Percentiles rank a stretch among this genome's conserved stretches.
These are phyloP conservation scores for Nepenthes alata DNA, from an alignment of 179 eudicot species.

Conservation along the genomic window DNA sequence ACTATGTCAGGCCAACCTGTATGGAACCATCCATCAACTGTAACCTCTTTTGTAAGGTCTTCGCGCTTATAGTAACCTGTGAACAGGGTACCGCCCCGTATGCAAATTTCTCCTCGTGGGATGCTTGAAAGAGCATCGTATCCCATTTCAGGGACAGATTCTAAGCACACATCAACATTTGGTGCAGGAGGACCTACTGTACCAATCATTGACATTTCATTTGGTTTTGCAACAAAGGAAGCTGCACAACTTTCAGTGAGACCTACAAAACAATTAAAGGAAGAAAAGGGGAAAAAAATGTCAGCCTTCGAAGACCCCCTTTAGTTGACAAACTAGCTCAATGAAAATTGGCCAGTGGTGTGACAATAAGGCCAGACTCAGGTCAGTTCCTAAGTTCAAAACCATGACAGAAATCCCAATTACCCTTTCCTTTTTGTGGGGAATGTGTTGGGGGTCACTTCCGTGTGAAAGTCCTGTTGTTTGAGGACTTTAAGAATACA, in stretches of 20 bases:
- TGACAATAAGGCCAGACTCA: background rate
- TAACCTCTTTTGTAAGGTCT: slow-evolving; percentile 70
- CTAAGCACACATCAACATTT: slow-evolving; percentile 63
- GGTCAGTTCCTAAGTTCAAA: background rate
- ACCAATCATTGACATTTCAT: slow-evolving; percentile 70
- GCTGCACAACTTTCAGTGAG: slow-evolving; percentile 95
- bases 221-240: slow-evolving; percentile 61
- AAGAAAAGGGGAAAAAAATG: background rate
- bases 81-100: slow-evolving; percentile 66
- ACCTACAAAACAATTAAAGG: slow-evolving; percentile 24
- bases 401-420: too few species aligned
- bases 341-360: background rate
- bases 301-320: slow-evolving; percentile 1
- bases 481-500: too few species aligned
- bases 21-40: slow-evolving; percentile 84
- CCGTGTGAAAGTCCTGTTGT: too few species aligned
- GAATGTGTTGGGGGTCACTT: too few species aligned
- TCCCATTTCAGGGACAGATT: slow-evolving; percentile 94
- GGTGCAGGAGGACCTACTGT: slow-evolving; percentile 96
- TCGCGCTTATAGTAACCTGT: slow-evolving; percentile 76
- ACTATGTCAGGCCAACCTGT: slow-evolving; percentile 38
- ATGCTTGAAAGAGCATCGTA: slow-evolving; percentile 65
- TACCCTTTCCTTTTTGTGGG: too few species aligned
- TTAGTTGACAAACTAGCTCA: background rate
- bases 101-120: slow-evolving; percentile 87